Conservation (phyloP, 495 filamentous ascomycete species). For the Hypoxylon rickii region DNA sequence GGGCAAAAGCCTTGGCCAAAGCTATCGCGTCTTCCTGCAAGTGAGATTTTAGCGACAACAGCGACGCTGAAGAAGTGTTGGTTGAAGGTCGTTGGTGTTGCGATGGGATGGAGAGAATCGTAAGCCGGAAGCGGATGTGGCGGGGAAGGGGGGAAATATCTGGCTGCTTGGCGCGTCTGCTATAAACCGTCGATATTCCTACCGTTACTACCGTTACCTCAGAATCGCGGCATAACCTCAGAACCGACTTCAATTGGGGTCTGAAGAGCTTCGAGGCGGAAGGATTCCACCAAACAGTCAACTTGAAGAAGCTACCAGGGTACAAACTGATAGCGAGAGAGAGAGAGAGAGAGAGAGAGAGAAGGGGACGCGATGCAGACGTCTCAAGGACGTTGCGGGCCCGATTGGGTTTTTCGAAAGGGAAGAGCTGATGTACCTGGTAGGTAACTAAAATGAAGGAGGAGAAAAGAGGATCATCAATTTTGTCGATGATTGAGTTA, state of each 20-base stretch:
- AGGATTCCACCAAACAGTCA: not conserved
- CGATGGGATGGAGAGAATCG: conserved; percentile 32
- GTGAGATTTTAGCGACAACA: not conserved
- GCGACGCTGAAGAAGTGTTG: not conserved
- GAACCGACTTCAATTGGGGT: not conserved
- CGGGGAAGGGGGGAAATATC: conserved; percentile 30
- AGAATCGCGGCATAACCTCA: conserved; percentile 1
- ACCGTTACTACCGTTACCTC: too few species aligned
- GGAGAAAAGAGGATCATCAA: too few species aligned
- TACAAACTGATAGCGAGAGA: too few species aligned
- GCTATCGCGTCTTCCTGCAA: not conserved
- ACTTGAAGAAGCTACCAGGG: too few species aligned
- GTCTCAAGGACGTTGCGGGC: conserved; percentile 5
- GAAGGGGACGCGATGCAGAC: conserved; percentile 1
- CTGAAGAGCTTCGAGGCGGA: not conserved
- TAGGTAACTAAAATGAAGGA: conserved; percentile 5
- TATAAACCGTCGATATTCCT: conserved; percentile 7
- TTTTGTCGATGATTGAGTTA: too few species aligned
- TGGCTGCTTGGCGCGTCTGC: conserved; percentile 32
- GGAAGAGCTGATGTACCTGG: not conserved
- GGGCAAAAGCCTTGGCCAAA: conserved; percentile 1
- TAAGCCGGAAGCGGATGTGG: conserved; percentile 32
- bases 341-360: not conserved
- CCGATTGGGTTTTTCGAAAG: not conserved
- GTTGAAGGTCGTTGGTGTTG: conserved; percentile 7